phyloP scores from a whole-genome alignment of 495 filamentous ascomycete species.

The Neurospora sp. region DNA sequence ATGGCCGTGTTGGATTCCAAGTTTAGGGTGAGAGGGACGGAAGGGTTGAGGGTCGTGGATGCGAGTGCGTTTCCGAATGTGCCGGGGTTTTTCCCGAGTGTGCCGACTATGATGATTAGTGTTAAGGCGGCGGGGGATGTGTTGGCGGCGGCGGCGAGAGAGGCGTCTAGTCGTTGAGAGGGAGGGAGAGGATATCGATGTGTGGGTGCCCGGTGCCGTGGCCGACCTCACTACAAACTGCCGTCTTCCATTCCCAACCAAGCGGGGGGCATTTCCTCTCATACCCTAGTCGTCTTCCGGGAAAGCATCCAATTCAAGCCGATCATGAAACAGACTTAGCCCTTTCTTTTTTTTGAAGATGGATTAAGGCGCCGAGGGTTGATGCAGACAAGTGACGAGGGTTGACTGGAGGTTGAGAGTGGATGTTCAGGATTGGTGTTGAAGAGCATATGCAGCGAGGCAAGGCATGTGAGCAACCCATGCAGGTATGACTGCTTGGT shows the following conservation, averaged over 20 bases:
- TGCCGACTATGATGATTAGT: constrained; percentile 52
- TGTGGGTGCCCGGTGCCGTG: too few relatives aligned
- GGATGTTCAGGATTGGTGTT: not conserved
- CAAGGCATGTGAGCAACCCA: not conserved
- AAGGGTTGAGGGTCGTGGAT: constrained; percentile 45
- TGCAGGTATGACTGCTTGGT: not conserved
- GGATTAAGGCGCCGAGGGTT: not conserved
- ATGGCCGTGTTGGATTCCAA: constrained; percentile 43
- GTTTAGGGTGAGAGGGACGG: constrained; percentile 40
- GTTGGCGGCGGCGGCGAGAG: constrained; percentile 17
- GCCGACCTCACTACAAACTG: too few relatives aligned
- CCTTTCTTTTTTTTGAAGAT: not conserved
- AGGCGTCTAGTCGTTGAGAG: too few relatives aligned
- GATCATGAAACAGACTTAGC: not conserved
- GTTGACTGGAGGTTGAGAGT: not conserved
- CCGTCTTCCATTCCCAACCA: too few relatives aligned
- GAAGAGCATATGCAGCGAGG: not conserved
- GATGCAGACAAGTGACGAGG: not conserved
- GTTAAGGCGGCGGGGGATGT: constrained; percentile 57
- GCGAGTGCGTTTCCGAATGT: constrained; percentile 42
- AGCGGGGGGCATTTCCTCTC: too few relatives aligned
- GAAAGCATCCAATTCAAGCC: too few relatives aligned
- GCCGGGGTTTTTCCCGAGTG: constrained; percentile 50
- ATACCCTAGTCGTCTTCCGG: too few relatives aligned
- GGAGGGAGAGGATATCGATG: too few relatives aligned